Conservation (phyloP, 2,329 filamentous ascomycete genomes). For the Elsinoe ampelina region DNA sequence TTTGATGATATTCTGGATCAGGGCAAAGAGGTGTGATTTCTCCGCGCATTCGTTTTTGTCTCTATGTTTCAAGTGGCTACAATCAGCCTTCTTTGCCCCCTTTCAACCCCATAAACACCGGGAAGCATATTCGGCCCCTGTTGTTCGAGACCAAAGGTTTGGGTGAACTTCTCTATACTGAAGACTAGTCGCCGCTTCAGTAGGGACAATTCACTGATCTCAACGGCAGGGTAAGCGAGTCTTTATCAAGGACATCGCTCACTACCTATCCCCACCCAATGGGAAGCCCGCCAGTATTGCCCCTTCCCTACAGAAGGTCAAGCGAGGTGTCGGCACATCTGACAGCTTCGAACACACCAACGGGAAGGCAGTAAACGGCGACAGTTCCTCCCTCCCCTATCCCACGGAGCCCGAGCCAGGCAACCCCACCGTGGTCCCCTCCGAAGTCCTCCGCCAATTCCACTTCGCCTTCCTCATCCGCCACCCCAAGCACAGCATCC, state of each 20-base stretch:
- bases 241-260: constrained; percentile 96
- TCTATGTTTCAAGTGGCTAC: constrained; percentile 13
- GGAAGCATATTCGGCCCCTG: not conserved
- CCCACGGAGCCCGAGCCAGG: constrained; percentile 49
- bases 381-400: constrained; percentile 44
- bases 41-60: constrained; percentile 17
- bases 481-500: constrained; percentile 83
- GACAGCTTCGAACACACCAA: constrained; percentile 27
- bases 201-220: constrained; percentile 31
- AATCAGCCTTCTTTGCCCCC: constrained; percentile 17
- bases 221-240: constrained; percentile 67
- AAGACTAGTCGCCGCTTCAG: not conserved
- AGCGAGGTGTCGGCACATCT: constrained; percentile 51
- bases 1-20: constrained; percentile 66
- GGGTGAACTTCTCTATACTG: not conserved
- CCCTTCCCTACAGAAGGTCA: constrained; percentile 56
- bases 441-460: constrained; percentile 64
- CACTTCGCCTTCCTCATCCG: constrained; percentile 97
- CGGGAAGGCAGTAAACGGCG: constrained; percentile 26
- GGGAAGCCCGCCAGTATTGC: constrained; percentile 60
- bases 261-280: constrained; percentile 77
- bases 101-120: constrained; percentile 13
- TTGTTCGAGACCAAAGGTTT: not conserved
- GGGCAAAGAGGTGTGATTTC: constrained; percentile 57
- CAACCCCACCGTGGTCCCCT: constrained; percentile 80